A percentile compares a stretch with the other conserved stretches of the same genome.
These are phyloP conservation scores for Candida endomychidarum DNA, from an alignment of 805 yeast genomes.

Conservation along the genomic window DNA sequence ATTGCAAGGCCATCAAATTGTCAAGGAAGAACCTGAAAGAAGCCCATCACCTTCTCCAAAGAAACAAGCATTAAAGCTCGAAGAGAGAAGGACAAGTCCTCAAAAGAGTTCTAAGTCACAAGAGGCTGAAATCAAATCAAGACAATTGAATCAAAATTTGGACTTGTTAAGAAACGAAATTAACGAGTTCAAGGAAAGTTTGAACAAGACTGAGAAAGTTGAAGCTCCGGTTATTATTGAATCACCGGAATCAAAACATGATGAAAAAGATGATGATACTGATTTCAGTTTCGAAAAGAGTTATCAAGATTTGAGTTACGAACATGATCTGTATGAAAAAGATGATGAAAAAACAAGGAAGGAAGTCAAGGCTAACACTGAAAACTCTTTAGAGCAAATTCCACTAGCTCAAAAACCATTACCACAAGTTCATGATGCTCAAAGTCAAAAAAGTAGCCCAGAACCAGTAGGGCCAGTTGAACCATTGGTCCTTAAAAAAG, in stretches of 20 bases:
- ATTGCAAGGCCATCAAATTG: conserved; percentile 6
- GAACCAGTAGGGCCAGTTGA: too few species aligned
- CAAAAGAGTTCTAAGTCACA: conserved; percentile 4
- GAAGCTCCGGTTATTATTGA: conserved; percentile 16
- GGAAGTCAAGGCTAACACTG: too few species aligned
- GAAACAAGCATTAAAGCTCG: neutral
- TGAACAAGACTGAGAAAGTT: conserved; percentile 26
- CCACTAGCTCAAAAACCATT: too few species aligned
- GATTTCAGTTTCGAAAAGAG: conserved; percentile 43
- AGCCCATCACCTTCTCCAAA: conserved; percentile 3
- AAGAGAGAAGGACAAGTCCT: conserved; percentile 5
- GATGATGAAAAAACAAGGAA: too few species aligned
- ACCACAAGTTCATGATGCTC: too few species aligned
- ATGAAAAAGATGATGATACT: conserved; percentile 9
- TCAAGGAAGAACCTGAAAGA: neutral
- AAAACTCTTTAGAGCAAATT: too few species aligned
- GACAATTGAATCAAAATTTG: conserved; percentile 40
- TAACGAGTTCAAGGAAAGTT: conserved; percentile 45
- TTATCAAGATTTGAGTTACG: conserved; percentile 39
- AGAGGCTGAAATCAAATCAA: conserved; percentile 24
- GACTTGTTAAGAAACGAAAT: conserved; percentile 42
- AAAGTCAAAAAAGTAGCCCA: too few species aligned
- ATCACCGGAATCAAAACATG: conserved; percentile 11
- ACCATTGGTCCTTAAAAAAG: too few species aligned
- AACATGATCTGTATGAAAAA: conserved; percentile 31